These are phyloP conservation scores for Tilletia indica DNA, from an alignment of 1,284 basidiomycete genomes.

Conservation along the genomic window DNA sequence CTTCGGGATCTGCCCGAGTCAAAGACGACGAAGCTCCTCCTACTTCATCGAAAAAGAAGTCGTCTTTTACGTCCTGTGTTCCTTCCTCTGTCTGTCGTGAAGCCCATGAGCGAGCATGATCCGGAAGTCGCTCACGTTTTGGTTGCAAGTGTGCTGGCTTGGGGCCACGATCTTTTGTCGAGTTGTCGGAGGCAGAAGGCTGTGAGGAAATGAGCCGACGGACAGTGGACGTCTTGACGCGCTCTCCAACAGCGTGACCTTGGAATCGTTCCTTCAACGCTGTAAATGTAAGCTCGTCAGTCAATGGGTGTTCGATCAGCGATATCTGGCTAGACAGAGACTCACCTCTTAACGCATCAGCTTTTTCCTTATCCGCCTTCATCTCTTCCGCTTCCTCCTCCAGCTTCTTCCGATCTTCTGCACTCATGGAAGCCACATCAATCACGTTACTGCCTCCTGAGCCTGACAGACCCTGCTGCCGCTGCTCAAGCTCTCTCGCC, in stretches of 20 bases:
- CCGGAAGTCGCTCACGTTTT: neutral
- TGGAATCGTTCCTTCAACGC: slow-evolving; percentile 20
- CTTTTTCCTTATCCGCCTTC: slow-evolving; percentile 19
- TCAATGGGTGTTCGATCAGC: neutral
- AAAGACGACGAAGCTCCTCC: neutral
- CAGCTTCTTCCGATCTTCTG: slow-evolving; percentile 15
- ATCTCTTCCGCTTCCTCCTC: slow-evolving; percentile 20
- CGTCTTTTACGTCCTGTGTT: neutral
- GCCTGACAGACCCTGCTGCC: neutral
- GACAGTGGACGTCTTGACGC: neutral
- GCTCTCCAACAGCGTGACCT: slow-evolving; percentile 15
- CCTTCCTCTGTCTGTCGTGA: neutral
- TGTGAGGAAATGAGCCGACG: neutral
- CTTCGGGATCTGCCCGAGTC: too few species aligned
- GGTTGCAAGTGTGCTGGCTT: slow-evolving; percentile 11
- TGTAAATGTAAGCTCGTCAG: neutral
- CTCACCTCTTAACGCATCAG: slow-evolving; percentile 19
- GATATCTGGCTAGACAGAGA: neutral
- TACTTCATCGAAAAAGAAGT: slow-evolving; percentile 10
- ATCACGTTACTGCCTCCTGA: neutral
- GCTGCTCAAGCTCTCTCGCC: neutral
- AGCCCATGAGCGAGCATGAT: neutral
- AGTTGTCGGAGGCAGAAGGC: neutral
- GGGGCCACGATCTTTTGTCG: neutral
- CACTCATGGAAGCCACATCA: neutral